Base-by-base conservation (phyloP, 2,329 filamentous ascomycete genomes). In the Aureobasidium sp. region DNA sequence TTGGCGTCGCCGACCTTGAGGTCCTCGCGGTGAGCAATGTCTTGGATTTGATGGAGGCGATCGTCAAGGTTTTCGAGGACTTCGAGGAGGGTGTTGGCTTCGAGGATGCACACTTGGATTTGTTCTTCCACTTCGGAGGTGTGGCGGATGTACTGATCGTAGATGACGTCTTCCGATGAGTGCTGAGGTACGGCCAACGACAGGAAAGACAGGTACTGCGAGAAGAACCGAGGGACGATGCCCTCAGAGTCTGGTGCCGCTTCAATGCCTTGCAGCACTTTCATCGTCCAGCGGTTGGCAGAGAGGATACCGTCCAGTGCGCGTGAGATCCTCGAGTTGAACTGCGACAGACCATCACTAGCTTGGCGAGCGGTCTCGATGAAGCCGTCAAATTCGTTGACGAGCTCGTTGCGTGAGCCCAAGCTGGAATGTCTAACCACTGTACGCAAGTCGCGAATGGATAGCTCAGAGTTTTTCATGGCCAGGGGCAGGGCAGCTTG, bases 141-240 rank as follows among this genome's bases (percentile, higher is more conserved):
- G 73, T 93, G 89, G 60, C 84, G 80, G 23, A 91, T 79, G 70
- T 93, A 94, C 69, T 89, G 86, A 63, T 90, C 83, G 38, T 89
- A 77, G 1, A 94, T 77, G 19, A 81, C 74, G 42, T 79, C 78
- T 68, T 88, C 83, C 1, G 84, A 82, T 62, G 84, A 80, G 4
- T 78, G 74, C n/a, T 75, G 73, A 4, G 81, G 74, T 9, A 82
- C 81, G 58, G 84, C 78, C 68, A 92, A 90, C 2, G 86, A 85
- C 1, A 82, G 77, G 9, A 82, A 71, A 25, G 80, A 64, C 62
- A 75, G 78, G 33, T 78, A 38, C 50, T 78, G 74, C 33, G 62
- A 73, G 45, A 81, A 66, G 62, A 80, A 78, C 2, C 67, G 65
- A 66, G 73, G 54, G 67, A 79, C 57, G 1, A 74, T 63, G 25